These are phyloP conservation scores for Crithidia expoeki DNA, from an alignment of 208 protist species.

Conservation along the genomic window DNA sequence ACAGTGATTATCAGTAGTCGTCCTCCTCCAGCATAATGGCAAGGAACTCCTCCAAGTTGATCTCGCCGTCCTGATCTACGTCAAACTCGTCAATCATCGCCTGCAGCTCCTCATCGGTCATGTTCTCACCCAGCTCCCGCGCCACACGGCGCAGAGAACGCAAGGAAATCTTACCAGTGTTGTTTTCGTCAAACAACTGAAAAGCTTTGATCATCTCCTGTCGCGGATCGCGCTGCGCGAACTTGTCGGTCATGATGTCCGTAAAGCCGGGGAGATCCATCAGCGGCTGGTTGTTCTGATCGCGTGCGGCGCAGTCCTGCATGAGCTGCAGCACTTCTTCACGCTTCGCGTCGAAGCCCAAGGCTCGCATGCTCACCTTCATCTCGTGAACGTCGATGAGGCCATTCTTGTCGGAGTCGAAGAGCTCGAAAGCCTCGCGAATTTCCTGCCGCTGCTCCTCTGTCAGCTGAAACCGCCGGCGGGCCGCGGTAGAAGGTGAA, in stretches of 20 bases:
- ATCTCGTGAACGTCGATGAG: constrained; percentile 98
- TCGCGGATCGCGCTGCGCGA: constrained; percentile 91
- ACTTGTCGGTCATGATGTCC: constrained; percentile 93
- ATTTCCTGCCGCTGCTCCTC: constrained; percentile 99
- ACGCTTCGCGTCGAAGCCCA: constrained; percentile 99
- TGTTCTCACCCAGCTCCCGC: constrained; percentile 95
- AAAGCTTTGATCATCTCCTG: constrained; percentile 97
- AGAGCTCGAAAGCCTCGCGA: constrained; percentile 99
- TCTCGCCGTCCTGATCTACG: constrained; percentile 94
- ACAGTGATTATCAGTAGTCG: constrained; percentile 57
- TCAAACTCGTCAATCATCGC: constrained; percentile 98
- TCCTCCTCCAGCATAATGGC: constrained; percentile 96
- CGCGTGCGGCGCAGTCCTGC: constrained; percentile 84
- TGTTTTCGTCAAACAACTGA: constrained; percentile 96
- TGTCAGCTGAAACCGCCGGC: constrained; percentile 95
- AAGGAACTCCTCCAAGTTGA: constrained; percentile 95
- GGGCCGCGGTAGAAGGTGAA: constrained; percentile 36
- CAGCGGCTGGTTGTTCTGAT: constrained; percentile 80
- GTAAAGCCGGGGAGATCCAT: constrained; percentile 94
- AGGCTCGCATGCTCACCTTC: constrained; percentile 99
- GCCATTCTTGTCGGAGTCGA: constrained; percentile 96
- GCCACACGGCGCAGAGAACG: constrained; percentile 94
- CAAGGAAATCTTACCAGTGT: constrained; percentile 94
- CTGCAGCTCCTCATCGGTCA: constrained; percentile 97
- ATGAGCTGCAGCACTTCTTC: constrained; percentile 91